A percentile compares a stretch with the other conserved stretches of the same genome.
phyloP scores from a whole-genome alignment of 257 asterid species.

The Solanum lycopersicoides region DNA sequence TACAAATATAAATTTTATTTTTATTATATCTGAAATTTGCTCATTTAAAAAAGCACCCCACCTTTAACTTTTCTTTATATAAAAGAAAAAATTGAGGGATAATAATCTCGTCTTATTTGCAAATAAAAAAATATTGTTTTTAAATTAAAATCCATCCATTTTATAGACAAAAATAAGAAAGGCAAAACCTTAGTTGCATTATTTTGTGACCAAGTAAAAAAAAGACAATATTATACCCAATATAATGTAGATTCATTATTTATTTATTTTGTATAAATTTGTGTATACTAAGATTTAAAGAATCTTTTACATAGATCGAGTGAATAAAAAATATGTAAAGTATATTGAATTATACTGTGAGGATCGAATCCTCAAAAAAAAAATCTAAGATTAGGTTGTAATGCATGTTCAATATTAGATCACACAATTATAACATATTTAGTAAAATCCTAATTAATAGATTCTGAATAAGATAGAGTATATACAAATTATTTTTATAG shows the following conservation, averaged over 20 bases:
- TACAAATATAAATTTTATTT: too few species aligned
- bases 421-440: not conserved
- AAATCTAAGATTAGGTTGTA: not conserved
- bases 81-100: not conserved
- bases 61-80: not conserved
- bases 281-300: not conserved
- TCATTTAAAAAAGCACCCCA: too few species aligned
- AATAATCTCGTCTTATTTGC: not conserved
- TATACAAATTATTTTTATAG: rapidly evolving
- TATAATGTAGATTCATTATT: not conserved
- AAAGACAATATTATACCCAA: too few species aligned
- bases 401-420: not conserved
- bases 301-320: not conserved
- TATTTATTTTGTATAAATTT: not conserved
- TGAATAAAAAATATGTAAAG: not conserved
- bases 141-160: not conserved
- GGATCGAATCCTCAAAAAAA: not conserved
- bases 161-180: not conserved
- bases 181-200: not conserved
- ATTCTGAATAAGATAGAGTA: too few species aligned
- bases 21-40: too few species aligned
- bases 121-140: not conserved
- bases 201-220: not conserved
- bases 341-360: not conserved
- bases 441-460: not conserved